phyloP scores from a whole-genome alignment of 2,329 filamentous ascomycete genomes.

The Ambrosiella xylebori region DNA sequence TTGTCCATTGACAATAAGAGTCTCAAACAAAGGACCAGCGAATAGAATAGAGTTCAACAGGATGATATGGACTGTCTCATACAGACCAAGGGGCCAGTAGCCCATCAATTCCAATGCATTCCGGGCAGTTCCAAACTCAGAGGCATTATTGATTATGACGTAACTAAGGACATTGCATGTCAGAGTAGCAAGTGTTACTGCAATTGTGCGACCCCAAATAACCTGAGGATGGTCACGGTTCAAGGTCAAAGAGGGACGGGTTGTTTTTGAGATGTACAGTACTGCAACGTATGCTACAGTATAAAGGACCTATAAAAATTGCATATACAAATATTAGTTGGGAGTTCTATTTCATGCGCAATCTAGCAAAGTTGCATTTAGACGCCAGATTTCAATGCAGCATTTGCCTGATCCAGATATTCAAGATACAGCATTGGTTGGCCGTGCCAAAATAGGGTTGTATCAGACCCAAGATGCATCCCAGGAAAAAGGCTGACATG shows the following conservation, averaged over 20 bases:
- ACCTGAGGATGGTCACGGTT: slow-evolving; percentile 78
- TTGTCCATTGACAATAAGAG: slow-evolving; percentile 51
- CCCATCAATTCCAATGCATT: slow-evolving; percentile 41
- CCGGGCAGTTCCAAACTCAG: background rate
- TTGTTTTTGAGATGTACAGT: slow-evolving; percentile 67
- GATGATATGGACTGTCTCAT: slow-evolving; percentile 47
- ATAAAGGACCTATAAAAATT: slow-evolving; percentile 45
- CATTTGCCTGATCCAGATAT: too few species aligned
- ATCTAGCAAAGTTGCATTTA: too few species aligned
- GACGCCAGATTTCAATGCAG: too few species aligned
- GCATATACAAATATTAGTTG: too few species aligned
- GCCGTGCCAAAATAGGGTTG: background rate
- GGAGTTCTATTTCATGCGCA: too few species aligned
- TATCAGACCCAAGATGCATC: background rate
- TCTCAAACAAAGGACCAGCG: slow-evolving; percentile 67
- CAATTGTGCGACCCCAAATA: slow-evolving; percentile 70
- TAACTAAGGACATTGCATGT: slow-evolving; percentile 46
- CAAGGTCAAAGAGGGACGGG: slow-evolving; percentile 60
- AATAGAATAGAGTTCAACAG: slow-evolving; percentile 65
- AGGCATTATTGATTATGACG: slow-evolving; percentile 33
- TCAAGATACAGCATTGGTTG: too few species aligned
- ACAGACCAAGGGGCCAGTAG: slow-evolving; percentile 56
- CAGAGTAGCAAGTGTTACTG: slow-evolving; percentile 59
- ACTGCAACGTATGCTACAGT: slow-evolving; percentile 82
- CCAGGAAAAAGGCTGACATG: background rate